phyloP scores from a whole-genome alignment of 306 rosid genomes.

The Canavalia ensiformis region DNA sequence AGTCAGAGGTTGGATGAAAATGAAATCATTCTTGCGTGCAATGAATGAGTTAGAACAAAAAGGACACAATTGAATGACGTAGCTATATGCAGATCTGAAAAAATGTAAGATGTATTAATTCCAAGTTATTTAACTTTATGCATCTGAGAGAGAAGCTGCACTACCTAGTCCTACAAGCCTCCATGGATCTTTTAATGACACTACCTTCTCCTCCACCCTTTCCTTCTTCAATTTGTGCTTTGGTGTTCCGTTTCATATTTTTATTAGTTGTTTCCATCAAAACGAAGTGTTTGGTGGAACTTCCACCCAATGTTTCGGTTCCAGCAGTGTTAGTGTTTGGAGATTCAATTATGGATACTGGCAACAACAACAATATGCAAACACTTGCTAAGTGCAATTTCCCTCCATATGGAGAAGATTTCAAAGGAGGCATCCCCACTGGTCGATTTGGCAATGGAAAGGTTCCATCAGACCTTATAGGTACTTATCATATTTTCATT shows the following conservation, averaged over 20 bases:
- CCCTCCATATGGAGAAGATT: constrained; percentile 54
- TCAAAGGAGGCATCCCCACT: constrained; percentile 49
- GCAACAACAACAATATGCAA: constrained; percentile 59
- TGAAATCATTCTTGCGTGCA: constrained; percentile 27
- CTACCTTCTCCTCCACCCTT: neutral
- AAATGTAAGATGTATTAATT: neutral
- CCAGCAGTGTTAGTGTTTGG: constrained; percentile 80
- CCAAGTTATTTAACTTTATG: neutral
- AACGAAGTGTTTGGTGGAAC: constrained; percentile 14
- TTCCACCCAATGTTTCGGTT: constrained; percentile 60
- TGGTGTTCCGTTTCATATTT: constrained; percentile 8
- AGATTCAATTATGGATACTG: constrained; percentile 84
- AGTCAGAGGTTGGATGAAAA: constrained; percentile 44
- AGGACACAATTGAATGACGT: neutral
- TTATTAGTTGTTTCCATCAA: constrained; percentile 6
- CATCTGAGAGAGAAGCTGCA: neutral
- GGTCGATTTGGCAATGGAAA: constrained; percentile 58
- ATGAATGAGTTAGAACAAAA: constrained; percentile 29
- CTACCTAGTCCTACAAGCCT: neutral
- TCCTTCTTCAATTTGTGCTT: neutral
- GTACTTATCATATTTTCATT: constrained; percentile 18
- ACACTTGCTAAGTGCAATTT: constrained; percentile 51
- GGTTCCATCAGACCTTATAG: constrained; percentile 54
- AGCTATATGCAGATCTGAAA: neutral
- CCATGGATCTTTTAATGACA: constrained; percentile 13